Conservation (phyloP, 2,329 filamentous ascomycete genomes). For the Nannizzia gypsea region DNA sequence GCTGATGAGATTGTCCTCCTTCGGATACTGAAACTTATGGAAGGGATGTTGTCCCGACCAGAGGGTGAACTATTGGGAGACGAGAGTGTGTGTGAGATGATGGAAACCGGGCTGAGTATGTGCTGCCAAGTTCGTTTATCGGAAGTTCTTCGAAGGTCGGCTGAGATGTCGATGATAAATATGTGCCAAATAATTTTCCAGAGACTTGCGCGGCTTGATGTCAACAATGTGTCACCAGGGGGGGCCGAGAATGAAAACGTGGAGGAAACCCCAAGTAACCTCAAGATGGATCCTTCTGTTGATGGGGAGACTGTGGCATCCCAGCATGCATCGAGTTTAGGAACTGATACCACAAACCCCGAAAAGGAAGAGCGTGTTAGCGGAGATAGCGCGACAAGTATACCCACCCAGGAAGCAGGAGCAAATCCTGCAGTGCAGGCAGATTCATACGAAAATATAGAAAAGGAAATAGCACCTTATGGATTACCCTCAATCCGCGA, state of each 20-base stretch:
- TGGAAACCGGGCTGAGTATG: constrained; percentile 94
- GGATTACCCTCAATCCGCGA: constrained; percentile 89
- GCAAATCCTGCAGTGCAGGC: constrained; percentile 18
- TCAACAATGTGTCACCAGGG: constrained; percentile 54
- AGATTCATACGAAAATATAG: constrained; percentile 34
- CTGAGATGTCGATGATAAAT: constrained; percentile 92
- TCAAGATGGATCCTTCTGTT: constrained; percentile 73
- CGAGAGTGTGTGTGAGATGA: constrained; percentile 98
- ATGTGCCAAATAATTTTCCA: constrained; percentile 99
- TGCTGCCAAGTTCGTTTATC: constrained; percentile 90
- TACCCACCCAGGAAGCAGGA: neutral
- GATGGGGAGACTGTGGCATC: constrained; percentile 52
- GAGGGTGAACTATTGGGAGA: constrained; percentile 90
- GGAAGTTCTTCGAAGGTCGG: constrained; percentile 77
- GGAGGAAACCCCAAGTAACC: constrained; percentile 27
- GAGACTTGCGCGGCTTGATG: constrained; percentile 74
- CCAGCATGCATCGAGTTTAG: constrained; percentile 35
- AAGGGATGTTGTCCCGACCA: constrained; percentile 90
- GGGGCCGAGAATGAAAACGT: constrained; percentile 36
- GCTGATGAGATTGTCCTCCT: constrained; percentile 92
- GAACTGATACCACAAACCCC: constrained; percentile 24
- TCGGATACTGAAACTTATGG: constrained; percentile 93
- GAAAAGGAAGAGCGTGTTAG: constrained; percentile 24
- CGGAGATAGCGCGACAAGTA: neutral
- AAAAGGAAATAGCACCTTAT: constrained; percentile 64